These are phyloP conservation scores for Talaromyces funiculosus DNA, from an alignment of 2,329 filamentous ascomycete species.

Conservation along the genomic window DNA sequence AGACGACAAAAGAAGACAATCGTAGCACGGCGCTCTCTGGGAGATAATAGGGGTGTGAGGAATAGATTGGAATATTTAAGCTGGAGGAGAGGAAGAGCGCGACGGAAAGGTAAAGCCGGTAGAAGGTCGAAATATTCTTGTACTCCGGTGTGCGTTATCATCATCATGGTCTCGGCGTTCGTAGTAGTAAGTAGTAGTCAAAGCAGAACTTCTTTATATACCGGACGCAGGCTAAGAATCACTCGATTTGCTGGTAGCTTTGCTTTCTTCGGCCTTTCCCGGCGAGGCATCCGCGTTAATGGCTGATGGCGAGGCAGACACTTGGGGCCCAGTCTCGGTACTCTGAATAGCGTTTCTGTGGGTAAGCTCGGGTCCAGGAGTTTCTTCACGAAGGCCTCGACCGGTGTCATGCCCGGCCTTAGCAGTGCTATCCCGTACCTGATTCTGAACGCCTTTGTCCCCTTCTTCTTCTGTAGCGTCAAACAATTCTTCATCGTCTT, in stretches of 20 bases:
- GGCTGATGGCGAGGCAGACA: constrained; percentile 34
- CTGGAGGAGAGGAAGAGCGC: background rate
- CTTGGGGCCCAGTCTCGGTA: constrained; percentile 20
- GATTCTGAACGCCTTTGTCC: constrained; percentile 74
- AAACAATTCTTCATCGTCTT: constrained; percentile 89
- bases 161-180: constrained; percentile 10
- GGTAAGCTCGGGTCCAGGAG: constrained; percentile 44
- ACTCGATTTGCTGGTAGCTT: constrained; percentile 15
- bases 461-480: constrained; percentile 83
- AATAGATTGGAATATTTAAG: constrained; percentile 1
- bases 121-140: constrained; percentile 3
- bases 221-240: constrained; percentile 13
- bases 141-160: constrained; percentile 9
- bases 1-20: constrained; percentile 12
- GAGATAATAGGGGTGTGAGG: background rate
- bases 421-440: constrained; percentile 61
- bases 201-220: constrained; percentile 3
- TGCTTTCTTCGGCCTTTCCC: constrained; percentile 16
- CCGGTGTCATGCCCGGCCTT: constrained; percentile 23
- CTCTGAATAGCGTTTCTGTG: constrained; percentile 22
- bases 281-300: constrained; percentile 31
- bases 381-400: constrained; percentile 46
- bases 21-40: constrained; percentile 3
- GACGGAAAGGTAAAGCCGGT: constrained; percentile 17
- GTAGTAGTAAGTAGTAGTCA: background rate